Conservation (phyloP, 192 early-diverging fungal genomes). For the Funneliformis mosseae region DNA sequence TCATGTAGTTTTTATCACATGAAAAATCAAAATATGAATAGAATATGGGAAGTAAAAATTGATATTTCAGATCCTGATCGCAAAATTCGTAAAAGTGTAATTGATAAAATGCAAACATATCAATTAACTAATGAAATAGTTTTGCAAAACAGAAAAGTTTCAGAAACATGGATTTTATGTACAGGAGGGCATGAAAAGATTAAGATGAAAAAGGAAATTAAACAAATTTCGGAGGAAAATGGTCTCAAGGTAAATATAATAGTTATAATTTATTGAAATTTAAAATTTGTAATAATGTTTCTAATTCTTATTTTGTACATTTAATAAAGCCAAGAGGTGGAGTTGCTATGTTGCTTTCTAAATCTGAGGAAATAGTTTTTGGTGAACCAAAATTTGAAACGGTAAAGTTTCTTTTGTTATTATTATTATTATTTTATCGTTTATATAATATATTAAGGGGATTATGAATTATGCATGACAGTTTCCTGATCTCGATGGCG, state of each 20-base stretch:
- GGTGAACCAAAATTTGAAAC: neutral
- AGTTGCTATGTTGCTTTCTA: neutral
- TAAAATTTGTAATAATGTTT: no score
- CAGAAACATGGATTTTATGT: neutral
- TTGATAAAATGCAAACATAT: neutral
- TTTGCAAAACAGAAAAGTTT: neutral
- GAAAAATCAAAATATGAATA: neutral
- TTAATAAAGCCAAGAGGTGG: neutral
- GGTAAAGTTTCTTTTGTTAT: neutral
- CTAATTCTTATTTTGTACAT: neutral
- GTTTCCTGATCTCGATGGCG: neutral
- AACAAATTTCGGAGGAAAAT: neutral
- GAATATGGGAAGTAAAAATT: neutral
- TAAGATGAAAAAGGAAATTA: neutral
- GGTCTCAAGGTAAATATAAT: neutral
- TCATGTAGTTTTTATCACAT: neutral
- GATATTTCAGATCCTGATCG: neutral
- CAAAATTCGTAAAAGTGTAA: neutral
- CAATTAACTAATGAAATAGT: neutral
- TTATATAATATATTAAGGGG: no score
- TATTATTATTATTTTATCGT: neutral
- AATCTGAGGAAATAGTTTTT: neutral
- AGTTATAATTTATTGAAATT: no score
- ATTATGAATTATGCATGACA: neutral
- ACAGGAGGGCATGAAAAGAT: neutral